A percentile compares a stretch with the other conserved stretches of the same genome.
phyloP scores from a whole-genome alignment of 192 early-diverging fungal species.

The Lobulomyces angularis region DNA sequence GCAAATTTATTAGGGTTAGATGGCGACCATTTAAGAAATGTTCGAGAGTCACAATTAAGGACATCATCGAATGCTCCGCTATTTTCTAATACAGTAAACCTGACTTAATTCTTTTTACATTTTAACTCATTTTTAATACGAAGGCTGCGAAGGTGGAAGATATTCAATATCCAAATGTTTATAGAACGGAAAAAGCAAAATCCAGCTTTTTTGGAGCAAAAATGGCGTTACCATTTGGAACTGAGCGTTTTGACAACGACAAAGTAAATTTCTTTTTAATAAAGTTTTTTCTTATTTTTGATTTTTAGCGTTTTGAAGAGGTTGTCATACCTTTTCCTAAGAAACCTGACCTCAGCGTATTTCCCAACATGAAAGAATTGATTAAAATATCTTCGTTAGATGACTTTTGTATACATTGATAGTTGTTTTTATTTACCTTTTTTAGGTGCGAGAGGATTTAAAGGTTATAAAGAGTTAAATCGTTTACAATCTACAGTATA shows the following conservation, averaged over 20 bases:
- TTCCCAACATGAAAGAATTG: constrained; percentile 45
- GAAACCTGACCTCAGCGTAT: constrained; percentile 37
- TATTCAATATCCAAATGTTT: constrained; percentile 69
- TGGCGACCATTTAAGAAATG: constrained; percentile 37
- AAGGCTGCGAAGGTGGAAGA: constrained; percentile 6
- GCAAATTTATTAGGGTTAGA: constrained; percentile 58
- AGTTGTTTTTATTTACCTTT: too few relatives aligned
- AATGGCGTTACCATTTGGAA: constrained; percentile 63
- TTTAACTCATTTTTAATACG: not conserved
- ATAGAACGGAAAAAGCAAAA: constrained; percentile 57
- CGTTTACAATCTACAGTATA: constrained; percentile 92
- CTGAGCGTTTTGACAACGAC: constrained; percentile 50
- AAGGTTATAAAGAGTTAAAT: constrained; percentile 77
- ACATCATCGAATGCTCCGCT: constrained; percentile 22
- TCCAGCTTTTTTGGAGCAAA: constrained; percentile 56
- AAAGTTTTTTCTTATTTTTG: constrained; percentile 1
- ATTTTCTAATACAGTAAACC: constrained; percentile 23
- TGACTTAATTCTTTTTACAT: not conserved
- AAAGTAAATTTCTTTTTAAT: constrained; percentile 42
- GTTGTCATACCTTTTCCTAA: constrained; percentile 72
- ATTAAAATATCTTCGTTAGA: constrained; percentile 63
- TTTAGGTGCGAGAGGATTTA: constrained; percentile 57
- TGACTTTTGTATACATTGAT: too few relatives aligned
- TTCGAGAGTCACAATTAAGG: constrained; percentile 50
- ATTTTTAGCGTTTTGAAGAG: constrained; percentile 71